phyloP scores from a whole-genome alignment of 768 basidiomycete genomes.

The Pisolithus microcarpus region DNA sequence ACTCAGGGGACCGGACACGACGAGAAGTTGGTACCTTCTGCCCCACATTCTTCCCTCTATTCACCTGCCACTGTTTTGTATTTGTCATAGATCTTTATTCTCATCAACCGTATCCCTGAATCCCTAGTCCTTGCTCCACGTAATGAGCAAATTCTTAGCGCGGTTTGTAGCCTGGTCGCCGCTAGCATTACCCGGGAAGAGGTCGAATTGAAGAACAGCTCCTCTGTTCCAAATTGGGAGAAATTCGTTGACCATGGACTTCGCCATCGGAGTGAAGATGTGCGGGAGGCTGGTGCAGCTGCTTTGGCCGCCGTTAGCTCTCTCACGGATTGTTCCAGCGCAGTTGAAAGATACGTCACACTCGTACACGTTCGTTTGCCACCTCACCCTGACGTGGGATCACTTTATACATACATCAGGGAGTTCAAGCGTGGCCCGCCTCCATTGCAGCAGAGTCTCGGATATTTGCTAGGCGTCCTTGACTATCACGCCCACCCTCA shows the following conservation, averaged over 20 bases:
- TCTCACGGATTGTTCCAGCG: slow-evolving; percentile 54
- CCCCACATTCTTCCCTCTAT: neutral
- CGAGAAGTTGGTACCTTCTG: slow-evolving; percentile 36
- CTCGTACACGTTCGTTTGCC: slow-evolving; percentile 5
- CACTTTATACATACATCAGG: slow-evolving; percentile 48
- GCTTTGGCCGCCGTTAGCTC: slow-evolving; percentile 66
- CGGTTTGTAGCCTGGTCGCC: slow-evolving; percentile 67
- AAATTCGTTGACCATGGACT: slow-evolving; percentile 64
- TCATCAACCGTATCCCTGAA: slow-evolving; percentile 50
- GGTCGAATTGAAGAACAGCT: slow-evolving; percentile 32
- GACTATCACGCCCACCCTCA: slow-evolving; percentile 53
- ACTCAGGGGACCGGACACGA: slow-evolving; percentile 29
- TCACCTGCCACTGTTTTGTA: neutral
- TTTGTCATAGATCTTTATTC: slow-evolving; percentile 52
- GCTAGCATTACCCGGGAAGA: slow-evolving; percentile 55
- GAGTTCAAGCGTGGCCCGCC: slow-evolving; percentile 50
- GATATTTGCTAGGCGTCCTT: slow-evolving; percentile 58
- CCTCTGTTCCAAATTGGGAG: slow-evolving; percentile 56
- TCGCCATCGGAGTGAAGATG: slow-evolving; percentile 52
- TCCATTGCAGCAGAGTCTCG: slow-evolving; percentile 65
- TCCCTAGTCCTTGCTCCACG: slow-evolving; percentile 55
- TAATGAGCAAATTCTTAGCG: slow-evolving; percentile 64
- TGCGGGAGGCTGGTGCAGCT: slow-evolving; percentile 71
- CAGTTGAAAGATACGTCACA: slow-evolving; percentile 67
- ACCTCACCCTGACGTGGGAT: slow-evolving; percentile 14